Percentiles rank a stretch among this genome's conserved stretches.
Evolutionary conservation across 1,284 basidiomycete genomes (phyloP).

Genomic region (Tilletia setariae): DNA sequence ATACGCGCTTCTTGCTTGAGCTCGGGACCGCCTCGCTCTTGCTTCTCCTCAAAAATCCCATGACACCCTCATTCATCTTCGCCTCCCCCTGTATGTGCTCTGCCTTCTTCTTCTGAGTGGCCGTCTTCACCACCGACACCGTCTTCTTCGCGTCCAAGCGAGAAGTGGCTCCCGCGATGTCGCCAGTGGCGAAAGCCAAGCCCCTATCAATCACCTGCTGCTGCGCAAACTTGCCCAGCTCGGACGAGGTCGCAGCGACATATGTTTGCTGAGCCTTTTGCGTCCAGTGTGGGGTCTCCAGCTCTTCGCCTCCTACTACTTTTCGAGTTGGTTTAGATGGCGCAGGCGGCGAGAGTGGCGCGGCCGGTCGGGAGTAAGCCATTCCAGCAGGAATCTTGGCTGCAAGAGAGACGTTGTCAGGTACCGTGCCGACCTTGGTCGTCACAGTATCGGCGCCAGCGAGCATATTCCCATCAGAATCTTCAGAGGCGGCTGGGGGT

Average conservation of each 20-base stretch:
- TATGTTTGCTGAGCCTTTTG: neutral
- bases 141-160: neutral
- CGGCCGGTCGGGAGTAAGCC: neutral
- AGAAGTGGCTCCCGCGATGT: neutral
- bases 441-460: neutral
- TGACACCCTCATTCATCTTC: neutral
- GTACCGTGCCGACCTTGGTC: neutral
- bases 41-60: neutral
- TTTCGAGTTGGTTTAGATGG: neutral
- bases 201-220: neutral
- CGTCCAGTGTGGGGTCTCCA: constrained; percentile 17
- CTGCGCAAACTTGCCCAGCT: neutral
- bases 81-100: no score
- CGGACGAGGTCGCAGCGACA: neutral
- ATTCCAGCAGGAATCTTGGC: neutral
- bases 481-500: neutral
- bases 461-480: neutral
- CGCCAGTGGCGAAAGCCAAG: neutral
- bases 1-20: no score
- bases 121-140: neutral
- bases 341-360: neutral
- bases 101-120: neutral
- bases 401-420: neutral
- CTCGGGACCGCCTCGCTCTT: constrained; percentile 3
- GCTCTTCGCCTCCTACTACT: constrained; percentile 9